Conservation (phyloP, 2,329 filamentous ascomycete genomes). For the Cladophialophora psammophila region DNA sequence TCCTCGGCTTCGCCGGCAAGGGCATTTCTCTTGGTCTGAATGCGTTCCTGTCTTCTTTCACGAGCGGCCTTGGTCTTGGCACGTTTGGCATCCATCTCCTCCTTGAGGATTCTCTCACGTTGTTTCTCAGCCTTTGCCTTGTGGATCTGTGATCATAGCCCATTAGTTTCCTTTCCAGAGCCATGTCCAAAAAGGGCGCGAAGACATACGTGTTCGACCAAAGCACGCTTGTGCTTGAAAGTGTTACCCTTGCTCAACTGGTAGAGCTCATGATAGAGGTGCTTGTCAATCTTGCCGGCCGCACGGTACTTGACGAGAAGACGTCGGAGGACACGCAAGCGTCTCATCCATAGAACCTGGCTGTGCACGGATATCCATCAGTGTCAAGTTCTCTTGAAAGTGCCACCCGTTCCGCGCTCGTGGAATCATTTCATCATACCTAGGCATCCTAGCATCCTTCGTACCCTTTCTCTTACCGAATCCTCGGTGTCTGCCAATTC, state of each 20-base stretch:
- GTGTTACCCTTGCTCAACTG: conserved; percentile 99
- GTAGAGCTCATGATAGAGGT: conserved; percentile 99
- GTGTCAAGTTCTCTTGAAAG: not conserved
- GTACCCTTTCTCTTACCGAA: conserved; percentile 99
- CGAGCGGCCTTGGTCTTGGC: conserved; percentile 99
- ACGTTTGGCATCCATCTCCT: conserved; percentile 99
- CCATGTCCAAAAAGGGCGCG: conserved; percentile 38
- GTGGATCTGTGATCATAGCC: conserved; percentile 76
- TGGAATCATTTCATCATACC: conserved; percentile 64
- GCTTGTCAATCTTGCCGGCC: conserved; percentile 99
- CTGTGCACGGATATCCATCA: conserved; percentile 54
- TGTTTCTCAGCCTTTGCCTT: conserved; percentile 99
- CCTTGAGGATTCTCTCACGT: conserved; percentile 94
- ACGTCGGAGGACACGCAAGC: conserved; percentile 97
- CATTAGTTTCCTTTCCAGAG: conserved; percentile 30
- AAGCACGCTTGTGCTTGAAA: conserved; percentile 99
- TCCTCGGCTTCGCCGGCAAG: conserved; percentile 73
- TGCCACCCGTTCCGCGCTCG: not conserved
- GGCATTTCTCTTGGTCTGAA: conserved; percentile 87
- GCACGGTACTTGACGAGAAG: conserved; percentile 99
- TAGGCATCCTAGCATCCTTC: conserved; percentile 98
- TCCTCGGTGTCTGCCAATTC: conserved; percentile 96
- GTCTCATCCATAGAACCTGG: conserved; percentile 99
- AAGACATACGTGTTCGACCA: conserved; percentile 97
- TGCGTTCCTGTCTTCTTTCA: conserved; percentile 96